Evolutionary conservation across 2,329 filamentous ascomycete genomes (phyloP), one percentile per base, ranked within the genome.

Genomic region (Fusarium redolens): DNA sequence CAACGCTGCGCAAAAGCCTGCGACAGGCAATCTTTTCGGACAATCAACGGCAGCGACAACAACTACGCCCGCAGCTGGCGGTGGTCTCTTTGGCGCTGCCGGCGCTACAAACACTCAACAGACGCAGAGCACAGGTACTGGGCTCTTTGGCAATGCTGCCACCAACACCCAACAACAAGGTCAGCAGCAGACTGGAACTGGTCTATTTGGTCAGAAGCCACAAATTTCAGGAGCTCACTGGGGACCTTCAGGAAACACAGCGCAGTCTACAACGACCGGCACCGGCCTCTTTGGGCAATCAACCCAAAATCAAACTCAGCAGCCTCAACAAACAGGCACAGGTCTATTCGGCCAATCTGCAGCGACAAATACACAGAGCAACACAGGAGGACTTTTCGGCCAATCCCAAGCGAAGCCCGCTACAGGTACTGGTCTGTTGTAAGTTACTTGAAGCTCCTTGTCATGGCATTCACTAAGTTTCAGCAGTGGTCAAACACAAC

Each of bases 361-460:
- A 45, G 44, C 73, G 28, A 57, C 69, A 48, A 74, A 68, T 56
- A 65, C 65, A 11, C 73, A 75, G 51, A 54, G 61, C 66, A 77
- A 79, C 69, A 61, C 76, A 33, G 74, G 74, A 18, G 78, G 80
- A 9, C 71, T 83, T 17, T 82, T 83, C 64, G 79, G 79, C 3
- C 81, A 82, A 58, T 75, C 80, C 43, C 81, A 83, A 62, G 75
- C 81, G 30, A 78, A 80, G 56, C 78, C 81, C 14, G 62, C 79
- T 10, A 73, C 72, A 10, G 45, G 65, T 6, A 78, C 41, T n/a
- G 31, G 79, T 41, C 48, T 82, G 30, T 82, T 82, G 81, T 83
- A 77, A 64, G 80, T 30, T n/a, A 18, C 41, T 33, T 18, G 25
- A 3, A 33, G 30, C 37, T 37, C 30, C 54, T 33, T 20, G 3